These are phyloP conservation scores for Rosa persica DNA, from an alignment of 306 rosid genomes.

Conservation along the genomic window DNA sequence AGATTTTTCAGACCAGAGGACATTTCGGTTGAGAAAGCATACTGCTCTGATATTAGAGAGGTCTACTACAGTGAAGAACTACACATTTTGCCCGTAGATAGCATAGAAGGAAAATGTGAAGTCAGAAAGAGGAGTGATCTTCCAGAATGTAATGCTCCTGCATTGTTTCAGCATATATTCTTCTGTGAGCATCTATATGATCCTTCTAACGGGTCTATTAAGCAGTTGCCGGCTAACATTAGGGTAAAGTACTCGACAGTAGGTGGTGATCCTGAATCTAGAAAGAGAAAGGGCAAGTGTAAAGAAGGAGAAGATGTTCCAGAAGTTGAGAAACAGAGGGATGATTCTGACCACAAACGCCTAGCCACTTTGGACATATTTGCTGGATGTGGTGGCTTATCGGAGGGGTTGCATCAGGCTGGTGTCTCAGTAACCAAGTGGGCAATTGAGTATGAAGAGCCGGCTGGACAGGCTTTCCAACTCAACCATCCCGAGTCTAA, in stretches of 20 bases:
- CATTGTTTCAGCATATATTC: slow-evolving; percentile 45
- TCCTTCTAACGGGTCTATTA: slow-evolving; percentile 50
- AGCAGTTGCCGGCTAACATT: slow-evolving; percentile 70
- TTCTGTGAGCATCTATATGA: slow-evolving; percentile 54
- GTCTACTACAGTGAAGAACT: slow-evolving; percentile 51
- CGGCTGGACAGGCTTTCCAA: slow-evolving; percentile 89
- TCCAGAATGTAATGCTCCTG: slow-evolving; percentile 31
- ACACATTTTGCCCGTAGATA: slow-evolving; percentile 21
- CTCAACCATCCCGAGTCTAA: slow-evolving; percentile 78
- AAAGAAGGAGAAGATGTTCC: slow-evolving; percentile 66
- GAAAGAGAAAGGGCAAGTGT: slow-evolving; percentile 88
- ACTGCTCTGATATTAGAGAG: slow-evolving; percentile 53
- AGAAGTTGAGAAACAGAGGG: slow-evolving; percentile 42
- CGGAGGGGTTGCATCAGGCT: slow-evolving; percentile 78
- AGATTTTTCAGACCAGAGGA: slow-evolving; percentile 94
- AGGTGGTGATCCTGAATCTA: slow-evolving; percentile 52
- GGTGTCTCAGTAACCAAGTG: slow-evolving; percentile 81
- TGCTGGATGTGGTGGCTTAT: slow-evolving; percentile 98
- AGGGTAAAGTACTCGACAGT: slow-evolving; percentile 60
- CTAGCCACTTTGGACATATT: slow-evolving; percentile 86
- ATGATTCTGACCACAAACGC: slow-evolving; percentile 35
- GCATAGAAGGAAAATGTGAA: slow-evolving; percentile 52
- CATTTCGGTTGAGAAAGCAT: slow-evolving; percentile 66
- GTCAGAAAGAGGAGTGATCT: slow-evolving; percentile 46
- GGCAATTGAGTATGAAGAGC: slow-evolving; percentile 98